Conservation (phyloP, 2,329 filamentous ascomycete genomes). For the Salinomyces thailandicus region DNA sequence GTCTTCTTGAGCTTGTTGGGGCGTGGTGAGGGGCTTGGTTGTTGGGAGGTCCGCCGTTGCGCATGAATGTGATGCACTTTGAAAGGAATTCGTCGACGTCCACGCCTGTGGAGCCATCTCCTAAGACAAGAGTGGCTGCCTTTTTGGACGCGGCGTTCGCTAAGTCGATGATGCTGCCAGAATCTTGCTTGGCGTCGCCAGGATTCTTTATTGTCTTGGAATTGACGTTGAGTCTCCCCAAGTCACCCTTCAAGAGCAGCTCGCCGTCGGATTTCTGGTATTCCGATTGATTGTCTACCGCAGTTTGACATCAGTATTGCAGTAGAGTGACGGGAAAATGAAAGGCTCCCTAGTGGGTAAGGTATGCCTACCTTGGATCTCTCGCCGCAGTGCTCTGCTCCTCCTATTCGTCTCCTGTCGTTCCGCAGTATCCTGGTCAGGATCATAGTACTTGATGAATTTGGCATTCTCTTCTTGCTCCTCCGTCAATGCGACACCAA, state of each 20-base stretch:
- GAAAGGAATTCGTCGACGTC: conserved; percentile 88
- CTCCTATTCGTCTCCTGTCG: conserved; percentile 59
- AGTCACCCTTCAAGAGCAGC: too few species aligned
- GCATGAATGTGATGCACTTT: conserved; percentile 84
- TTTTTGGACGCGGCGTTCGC: conserved; percentile 74
- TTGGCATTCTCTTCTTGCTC: conserved; percentile 21
- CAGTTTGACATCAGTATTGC: too few species aligned
- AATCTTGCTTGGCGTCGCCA: conserved; percentile 80
- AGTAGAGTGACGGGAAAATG: too few species aligned
- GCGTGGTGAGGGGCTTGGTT: conserved; percentile 41
- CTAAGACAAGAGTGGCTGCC: conserved; percentile 61
- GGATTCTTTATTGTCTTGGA: too few species aligned
- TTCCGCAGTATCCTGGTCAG: conserved; percentile 67
- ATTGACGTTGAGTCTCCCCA: too few species aligned
- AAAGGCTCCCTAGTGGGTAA: too few species aligned
- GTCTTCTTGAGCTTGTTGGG: conserved; percentile 6
- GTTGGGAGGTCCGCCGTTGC: conserved; percentile 41
- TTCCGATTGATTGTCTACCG: too few species aligned
- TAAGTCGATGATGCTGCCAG: conserved; percentile 69
- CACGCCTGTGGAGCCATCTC: conserved; percentile 61
- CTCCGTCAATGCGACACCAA: conserved; percentile 9
- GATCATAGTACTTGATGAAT: conserved; percentile 55
- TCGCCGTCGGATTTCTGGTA: too few species aligned
- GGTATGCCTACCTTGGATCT: conserved; percentile 51
- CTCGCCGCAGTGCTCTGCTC: conserved; percentile 55